These are phyloP conservation scores for Escovopsis sp. DNA, from an alignment of 2,329 filamentous ascomycete species.

Conservation along the genomic window DNA sequence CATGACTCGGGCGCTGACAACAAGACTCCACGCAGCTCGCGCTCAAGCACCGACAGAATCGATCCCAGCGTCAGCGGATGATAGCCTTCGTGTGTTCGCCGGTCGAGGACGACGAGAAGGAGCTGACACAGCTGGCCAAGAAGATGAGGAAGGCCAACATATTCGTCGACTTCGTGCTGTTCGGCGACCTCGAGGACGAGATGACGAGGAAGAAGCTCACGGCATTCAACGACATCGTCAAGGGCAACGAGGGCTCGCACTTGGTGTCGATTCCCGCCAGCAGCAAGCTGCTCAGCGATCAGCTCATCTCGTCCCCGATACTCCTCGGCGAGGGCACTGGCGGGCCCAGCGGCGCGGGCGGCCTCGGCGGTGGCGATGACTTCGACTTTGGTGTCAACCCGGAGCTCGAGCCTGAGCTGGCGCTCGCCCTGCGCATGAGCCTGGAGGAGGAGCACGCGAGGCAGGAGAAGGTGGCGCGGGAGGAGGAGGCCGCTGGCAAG, in stretches of 20 bases:
- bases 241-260: slow-evolving; percentile 80
- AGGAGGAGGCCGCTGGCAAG: slow-evolving; percentile 58
- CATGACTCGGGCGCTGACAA: slow-evolving; percentile 5
- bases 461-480: slow-evolving; percentile 69
- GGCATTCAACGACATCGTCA: slow-evolving; percentile 86
- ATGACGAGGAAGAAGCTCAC: slow-evolving; percentile 82
- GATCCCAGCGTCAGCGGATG: slow-evolving; percentile 90
- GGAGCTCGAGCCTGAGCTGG: slow-evolving; percentile 80
- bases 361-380: slow-evolving; percentile 46
- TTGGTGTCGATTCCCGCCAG: slow-evolving; percentile 83
- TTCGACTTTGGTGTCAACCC: slow-evolving; percentile 75
- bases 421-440: slow-evolving; percentile 88
- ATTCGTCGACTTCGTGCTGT: slow-evolving; percentile 85
- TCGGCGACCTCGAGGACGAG: slow-evolving; percentile 84
- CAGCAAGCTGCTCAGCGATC: slow-evolving; percentile 81
- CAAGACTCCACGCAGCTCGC: slow-evolving; percentile 60
- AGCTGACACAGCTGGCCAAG: slow-evolving; percentile 76
- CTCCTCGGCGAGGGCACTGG: slow-evolving; percentile 64
- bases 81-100: slow-evolving; percentile 94
- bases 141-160: slow-evolving; percentile 99
- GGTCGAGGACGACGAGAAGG: slow-evolving; percentile 77
- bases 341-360: slow-evolving; percentile 38
- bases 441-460: slow-evolving; percentile 96
- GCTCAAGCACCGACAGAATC: slow-evolving; percentile 95
- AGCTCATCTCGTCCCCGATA: slow-evolving; percentile 79